Evolutionary conservation across 768 basidiomycete genomes (phyloP).

Genomic region (Ramaria rubella): DNA sequence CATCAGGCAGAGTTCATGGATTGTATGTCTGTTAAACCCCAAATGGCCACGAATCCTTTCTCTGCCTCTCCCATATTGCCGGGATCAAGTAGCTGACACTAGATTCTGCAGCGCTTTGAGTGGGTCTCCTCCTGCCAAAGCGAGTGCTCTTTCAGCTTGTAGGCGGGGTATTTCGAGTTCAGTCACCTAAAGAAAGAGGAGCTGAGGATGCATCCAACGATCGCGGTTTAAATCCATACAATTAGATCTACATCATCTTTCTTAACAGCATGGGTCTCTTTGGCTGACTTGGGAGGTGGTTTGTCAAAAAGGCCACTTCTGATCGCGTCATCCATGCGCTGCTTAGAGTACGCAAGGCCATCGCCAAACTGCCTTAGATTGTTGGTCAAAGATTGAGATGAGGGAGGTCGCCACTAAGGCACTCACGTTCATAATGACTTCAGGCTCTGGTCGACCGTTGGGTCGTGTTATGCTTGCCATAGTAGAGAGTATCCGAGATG

Average conservation of each 20-base stretch:
- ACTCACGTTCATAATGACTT: slow-evolving; percentile 62
- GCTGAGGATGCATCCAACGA: slow-evolving; percentile 17
- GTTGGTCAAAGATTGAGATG: neutral
- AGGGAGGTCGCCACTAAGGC: neutral
- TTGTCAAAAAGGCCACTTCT: slow-evolving; percentile 52
- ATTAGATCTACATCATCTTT: slow-evolving; percentile 61
- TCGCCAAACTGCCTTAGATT: slow-evolving; percentile 49
- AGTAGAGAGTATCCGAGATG: neutral
- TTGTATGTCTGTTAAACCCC: neutral
- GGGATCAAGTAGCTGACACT: neutral
- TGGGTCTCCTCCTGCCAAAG: slow-evolving; percentile 48
- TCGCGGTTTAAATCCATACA: slow-evolving; percentile 31
- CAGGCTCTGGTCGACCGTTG: slow-evolving; percentile 56
- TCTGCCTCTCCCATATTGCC: too few species aligned
- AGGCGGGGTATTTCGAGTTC: slow-evolving; percentile 57
- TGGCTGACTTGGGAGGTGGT: slow-evolving; percentile 40
- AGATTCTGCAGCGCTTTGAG: slow-evolving; percentile 36
- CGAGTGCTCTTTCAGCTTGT: slow-evolving; percentile 53
- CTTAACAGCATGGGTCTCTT: slow-evolving; percentile 40
- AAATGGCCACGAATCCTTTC: neutral
- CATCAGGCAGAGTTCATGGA: too few species aligned
- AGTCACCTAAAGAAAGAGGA: slow-evolving; percentile 37
- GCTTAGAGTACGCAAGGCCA: slow-evolving; percentile 61
- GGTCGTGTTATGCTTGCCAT: neutral
- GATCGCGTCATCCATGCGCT: slow-evolving; percentile 60